These are phyloP conservation scores for Arabidopsis lyrata DNA, from an alignment of 441 rosid genomes.

Conservation along the genomic window DNA sequence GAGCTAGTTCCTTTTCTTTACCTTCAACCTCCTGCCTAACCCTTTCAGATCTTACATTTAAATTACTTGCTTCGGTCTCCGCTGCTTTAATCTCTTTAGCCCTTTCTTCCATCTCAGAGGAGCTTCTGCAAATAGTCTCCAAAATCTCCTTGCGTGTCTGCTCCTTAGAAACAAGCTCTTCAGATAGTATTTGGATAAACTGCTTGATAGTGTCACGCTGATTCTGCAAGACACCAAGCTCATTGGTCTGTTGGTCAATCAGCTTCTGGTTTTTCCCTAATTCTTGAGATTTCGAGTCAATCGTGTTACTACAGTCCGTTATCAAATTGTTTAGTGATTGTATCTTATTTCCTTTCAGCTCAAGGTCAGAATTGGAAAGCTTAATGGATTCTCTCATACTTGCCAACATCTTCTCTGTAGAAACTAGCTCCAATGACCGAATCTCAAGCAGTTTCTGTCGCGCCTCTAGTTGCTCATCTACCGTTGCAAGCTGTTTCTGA, in stretches of 20 bases:
- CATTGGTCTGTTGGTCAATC: conserved; percentile 18
- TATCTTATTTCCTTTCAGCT: conserved; percentile 15
- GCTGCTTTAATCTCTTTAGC: conserved; percentile 31
- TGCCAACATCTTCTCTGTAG: conserved; percentile 14
- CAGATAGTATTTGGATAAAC: background rate
- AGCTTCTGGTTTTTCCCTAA: conserved; percentile 1
- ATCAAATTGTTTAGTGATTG: background rate
- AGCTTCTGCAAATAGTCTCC: conserved; percentile 32
- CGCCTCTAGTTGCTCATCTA: conserved; percentile 8
- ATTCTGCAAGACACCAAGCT: conserved; percentile 24
- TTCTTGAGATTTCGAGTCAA: conserved; percentile 30
- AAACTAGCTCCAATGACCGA: conserved; percentile 26
- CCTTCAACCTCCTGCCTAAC: conserved; percentile 21
- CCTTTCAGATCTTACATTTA: conserved; percentile 11
- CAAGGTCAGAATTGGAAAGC: conserved; percentile 14
- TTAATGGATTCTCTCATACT: conserved; percentile 21
- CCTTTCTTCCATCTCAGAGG: conserved; percentile 29
- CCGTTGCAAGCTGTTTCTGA: background rate
- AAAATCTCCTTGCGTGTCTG: conserved; percentile 16
- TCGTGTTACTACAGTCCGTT: background rate
- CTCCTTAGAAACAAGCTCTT: conserved; percentile 23
- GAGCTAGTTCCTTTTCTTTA: conserved; percentile 23
- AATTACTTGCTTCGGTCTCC: conserved; percentile 7
- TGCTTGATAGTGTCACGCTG: background rate
- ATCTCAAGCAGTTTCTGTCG: background rate